These are phyloP conservation scores for Colletotrichum liriopes DNA, from an alignment of 2,329 filamentous ascomycete species.

Conservation along the genomic window DNA sequence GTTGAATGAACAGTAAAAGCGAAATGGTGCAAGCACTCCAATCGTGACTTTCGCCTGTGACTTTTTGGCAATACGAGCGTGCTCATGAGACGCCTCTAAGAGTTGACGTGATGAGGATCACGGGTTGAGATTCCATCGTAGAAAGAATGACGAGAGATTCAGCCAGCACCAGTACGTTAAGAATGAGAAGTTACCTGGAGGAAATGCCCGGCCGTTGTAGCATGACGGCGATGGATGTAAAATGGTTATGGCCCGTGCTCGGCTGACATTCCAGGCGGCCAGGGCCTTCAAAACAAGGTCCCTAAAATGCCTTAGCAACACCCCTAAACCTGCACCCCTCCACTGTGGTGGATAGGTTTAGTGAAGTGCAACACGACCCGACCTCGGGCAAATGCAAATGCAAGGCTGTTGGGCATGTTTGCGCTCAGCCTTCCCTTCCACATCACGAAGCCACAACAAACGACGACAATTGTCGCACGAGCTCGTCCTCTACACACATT, in stretches of 20 bases:
- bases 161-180: neutral
- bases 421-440: slow-evolving; percentile 7
- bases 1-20: slow-evolving; percentile 32
- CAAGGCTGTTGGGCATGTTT: neutral
- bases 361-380: slow-evolving; percentile 3
- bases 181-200: neutral
- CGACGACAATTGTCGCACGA: neutral
- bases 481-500: neutral
- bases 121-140: neutral
- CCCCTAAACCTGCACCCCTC: neutral
- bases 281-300: neutral
- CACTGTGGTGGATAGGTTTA: slow-evolving; percentile 8
- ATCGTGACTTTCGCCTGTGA: neutral
- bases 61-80: neutral
- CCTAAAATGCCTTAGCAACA: neutral
- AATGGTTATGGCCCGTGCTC: neutral
- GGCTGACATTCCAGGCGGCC: neutral
- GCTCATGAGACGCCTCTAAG: neutral
- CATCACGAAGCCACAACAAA: neutral
- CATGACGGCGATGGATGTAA: neutral
- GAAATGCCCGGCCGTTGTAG: neutral
- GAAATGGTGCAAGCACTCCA: slow-evolving; percentile 2
- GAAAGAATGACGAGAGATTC: neutral
- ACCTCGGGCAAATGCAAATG: slow-evolving; percentile 12
- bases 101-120: neutral